phyloP scores from a whole-genome alignment of 2,329 filamentous ascomycete genomes.

The Metarhizium guizhouense region DNA sequence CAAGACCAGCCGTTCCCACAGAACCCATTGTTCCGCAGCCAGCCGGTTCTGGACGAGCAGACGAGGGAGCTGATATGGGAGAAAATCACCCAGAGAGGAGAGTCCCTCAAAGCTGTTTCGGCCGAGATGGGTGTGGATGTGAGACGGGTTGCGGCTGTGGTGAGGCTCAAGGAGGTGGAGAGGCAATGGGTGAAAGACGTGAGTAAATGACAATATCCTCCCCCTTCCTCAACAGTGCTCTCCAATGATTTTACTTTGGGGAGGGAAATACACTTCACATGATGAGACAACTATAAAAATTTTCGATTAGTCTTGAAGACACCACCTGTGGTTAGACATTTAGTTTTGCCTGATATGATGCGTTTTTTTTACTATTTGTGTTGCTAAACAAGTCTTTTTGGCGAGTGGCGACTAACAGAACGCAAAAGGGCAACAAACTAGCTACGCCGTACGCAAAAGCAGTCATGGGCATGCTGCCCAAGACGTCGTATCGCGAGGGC shows the following conservation, averaged over 20 bases:
- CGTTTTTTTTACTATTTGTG: background rate
- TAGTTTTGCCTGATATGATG: slow-evolving; percentile 16
- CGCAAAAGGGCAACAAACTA: slow-evolving; percentile 60
- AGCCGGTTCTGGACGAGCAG: slow-evolving; percentile 64
- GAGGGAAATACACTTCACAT: slow-evolving; percentile 19
- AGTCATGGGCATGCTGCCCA: slow-evolving; percentile 71
- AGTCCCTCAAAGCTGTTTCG: slow-evolving; percentile 67
- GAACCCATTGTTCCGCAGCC: slow-evolving; percentile 62
- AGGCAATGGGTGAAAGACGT: slow-evolving; percentile 69
- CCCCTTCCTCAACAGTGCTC: slow-evolving; percentile 7
- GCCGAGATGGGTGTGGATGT: slow-evolving; percentile 72
- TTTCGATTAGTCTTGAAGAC: slow-evolving; percentile 99
- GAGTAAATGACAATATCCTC: slow-evolving; percentile 28
- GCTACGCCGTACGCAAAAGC: slow-evolving; percentile 70
- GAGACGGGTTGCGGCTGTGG: slow-evolving; percentile 74
- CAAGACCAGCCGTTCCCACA: slow-evolving; percentile 58
- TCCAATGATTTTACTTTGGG: background rate
- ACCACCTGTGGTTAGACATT: slow-evolving; percentile 69
- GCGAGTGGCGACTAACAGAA: slow-evolving; percentile 2
- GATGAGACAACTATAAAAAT: slow-evolving; percentile 58
- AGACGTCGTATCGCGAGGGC: slow-evolving; percentile 46
- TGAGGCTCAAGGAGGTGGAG: slow-evolving; percentile 79
- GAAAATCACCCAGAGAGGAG: slow-evolving; percentile 54
- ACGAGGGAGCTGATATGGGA: slow-evolving; percentile 66
- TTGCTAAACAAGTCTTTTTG: background rate